Percentiles rank a stretch among this genome's conserved stretches.
phyloP scores from a whole-genome alignment of 2,329 filamentous ascomycete species.

The Aureobasidium sp. region DNA sequence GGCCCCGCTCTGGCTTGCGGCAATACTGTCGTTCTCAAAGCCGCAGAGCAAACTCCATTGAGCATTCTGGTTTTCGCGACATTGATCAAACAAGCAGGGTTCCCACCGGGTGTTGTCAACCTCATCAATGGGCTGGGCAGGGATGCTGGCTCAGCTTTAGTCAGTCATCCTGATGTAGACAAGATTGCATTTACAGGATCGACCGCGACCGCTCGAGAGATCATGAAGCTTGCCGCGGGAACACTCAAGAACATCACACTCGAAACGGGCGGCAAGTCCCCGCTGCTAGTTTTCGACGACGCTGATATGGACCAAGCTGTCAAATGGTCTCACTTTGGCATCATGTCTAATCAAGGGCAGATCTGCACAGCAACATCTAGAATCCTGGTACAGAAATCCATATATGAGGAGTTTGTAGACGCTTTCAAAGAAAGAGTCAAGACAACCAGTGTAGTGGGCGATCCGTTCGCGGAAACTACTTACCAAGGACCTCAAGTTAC shows the following conservation, averaged over 20 bases:
- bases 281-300: conserved; percentile 47
- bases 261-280: conserved; percentile 53
- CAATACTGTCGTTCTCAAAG: conserved; percentile 50
- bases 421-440: conserved; percentile 53
- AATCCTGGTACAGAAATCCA: conserved; percentile 46
- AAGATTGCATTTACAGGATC: conserved; percentile 74
- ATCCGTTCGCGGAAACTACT: conserved; percentile 58
- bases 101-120: conserved; percentile 70
- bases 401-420: conserved; percentile 55
- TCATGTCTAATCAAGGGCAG: conserved; percentile 50
- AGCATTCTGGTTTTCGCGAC: conserved; percentile 52
- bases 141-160: not conserved
- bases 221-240: conserved; percentile 62
- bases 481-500: conserved; percentile 62
- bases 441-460: conserved; percentile 54
- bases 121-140: conserved; percentile 45
- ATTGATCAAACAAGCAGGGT: conserved; percentile 63
- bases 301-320: conserved; percentile 51
- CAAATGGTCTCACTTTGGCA: conserved; percentile 55
- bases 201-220: conserved; percentile 60
- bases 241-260: conserved; percentile 55
- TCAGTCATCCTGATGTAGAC: conserved; percentile 59
- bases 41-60: conserved; percentile 50
- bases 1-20: conserved; percentile 56
- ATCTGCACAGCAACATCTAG: conserved; percentile 50